Percentiles rank a stretch among this genome's conserved stretches.
These are phyloP conservation scores for Clonostachys rosea DNA, from an alignment of 2,329 filamentous ascomycete genomes.

Conservation along the genomic window DNA sequence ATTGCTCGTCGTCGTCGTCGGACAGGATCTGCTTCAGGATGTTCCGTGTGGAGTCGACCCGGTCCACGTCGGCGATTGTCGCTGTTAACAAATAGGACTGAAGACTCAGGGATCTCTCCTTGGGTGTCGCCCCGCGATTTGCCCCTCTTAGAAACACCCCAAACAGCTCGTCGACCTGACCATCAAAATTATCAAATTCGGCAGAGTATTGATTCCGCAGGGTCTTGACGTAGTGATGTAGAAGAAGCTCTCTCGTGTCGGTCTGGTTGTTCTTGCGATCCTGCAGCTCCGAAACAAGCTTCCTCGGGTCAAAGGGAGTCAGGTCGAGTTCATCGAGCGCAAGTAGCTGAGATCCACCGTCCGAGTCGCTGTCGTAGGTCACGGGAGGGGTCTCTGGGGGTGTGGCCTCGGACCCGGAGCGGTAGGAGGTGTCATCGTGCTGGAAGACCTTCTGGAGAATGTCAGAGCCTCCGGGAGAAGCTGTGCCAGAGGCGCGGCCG, in stretches of 20 bases:
- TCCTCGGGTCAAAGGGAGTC: conserved; percentile 52
- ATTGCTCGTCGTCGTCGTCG: conserved; percentile 59
- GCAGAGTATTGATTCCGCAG: conserved; percentile 42
- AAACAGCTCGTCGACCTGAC: conserved; percentile 46
- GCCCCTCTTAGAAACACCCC: conserved; percentile 69
- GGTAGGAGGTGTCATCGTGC: conserved; percentile 31
- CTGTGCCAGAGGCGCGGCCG: conserved; percentile 51
- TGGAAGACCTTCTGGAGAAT: conserved; percentile 3
- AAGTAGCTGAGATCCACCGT: conserved; percentile 12
- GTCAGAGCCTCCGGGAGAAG: conserved; percentile 50
- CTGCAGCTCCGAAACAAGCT: conserved; percentile 66
- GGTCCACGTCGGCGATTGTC: conserved; percentile 49
- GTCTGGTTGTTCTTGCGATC: conserved; percentile 73
- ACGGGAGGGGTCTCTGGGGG: conserved; percentile 2
- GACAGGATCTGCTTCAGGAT: conserved; percentile 26
- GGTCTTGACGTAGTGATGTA: conserved; percentile 33
- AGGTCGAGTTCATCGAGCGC: conserved; percentile 10
- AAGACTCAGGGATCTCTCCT: conserved; percentile 66
- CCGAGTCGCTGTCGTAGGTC: conserved; percentile 24
- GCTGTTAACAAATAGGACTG: conserved; percentile 69
- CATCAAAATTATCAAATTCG: conserved; percentile 44
- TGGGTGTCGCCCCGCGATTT: conserved; percentile 61
- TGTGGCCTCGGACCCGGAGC: conserved; percentile 1
- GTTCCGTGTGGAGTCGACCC: conserved; percentile 19
- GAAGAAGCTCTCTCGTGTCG: conserved; percentile 56